Conservation (phyloP, 768 basidiomycete species). For the Amanita pseudoporphyria region DNA sequence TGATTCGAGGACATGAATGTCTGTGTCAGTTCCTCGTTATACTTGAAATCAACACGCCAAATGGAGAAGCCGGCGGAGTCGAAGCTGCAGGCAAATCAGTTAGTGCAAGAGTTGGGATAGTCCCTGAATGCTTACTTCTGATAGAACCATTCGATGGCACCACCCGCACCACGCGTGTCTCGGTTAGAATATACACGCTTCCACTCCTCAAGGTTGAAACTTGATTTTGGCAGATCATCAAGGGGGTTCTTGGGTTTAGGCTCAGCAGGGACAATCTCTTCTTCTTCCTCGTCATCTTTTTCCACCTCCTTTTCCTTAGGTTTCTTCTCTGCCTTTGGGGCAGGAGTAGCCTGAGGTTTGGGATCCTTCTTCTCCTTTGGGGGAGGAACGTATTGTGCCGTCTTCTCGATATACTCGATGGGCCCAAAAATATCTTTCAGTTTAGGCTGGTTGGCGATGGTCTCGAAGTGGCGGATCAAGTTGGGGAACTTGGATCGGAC, state of each 20-base stretch:
- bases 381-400: slow-evolving; percentile 59
- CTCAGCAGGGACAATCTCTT: slow-evolving; percentile 60
- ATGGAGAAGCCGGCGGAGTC: slow-evolving; percentile 84
- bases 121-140: slow-evolving; percentile 52
- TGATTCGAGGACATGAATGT: slow-evolving; percentile 94
- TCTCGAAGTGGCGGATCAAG: slow-evolving; percentile 78
- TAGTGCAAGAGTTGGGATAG: background rate
- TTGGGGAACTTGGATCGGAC: slow-evolving; percentile 63
- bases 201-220: slow-evolving; percentile 92
- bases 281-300: slow-evolving; percentile 84
- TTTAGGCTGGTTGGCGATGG: slow-evolving; percentile 76
- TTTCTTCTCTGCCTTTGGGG: slow-evolving; percentile 55
- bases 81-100: slow-evolving; percentile 39
- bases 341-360: slow-evolving; percentile 40
- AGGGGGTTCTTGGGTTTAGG: slow-evolving; percentile 95
- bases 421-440: slow-evolving; percentile 60
- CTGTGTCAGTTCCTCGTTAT: slow-evolving; percentile 87
- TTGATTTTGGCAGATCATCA: slow-evolving; percentile 81
- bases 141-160: slow-evolving; percentile 94
- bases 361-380: slow-evolving; percentile 70
- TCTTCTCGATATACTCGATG: slow-evolving; percentile 57
- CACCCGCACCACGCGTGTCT: slow-evolving; percentile 81
- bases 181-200: slow-evolving; percentile 97
- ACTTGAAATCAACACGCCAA: slow-evolving; percentile 95
- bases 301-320: slow-evolving; percentile 55